Evolutionary conservation across 148 eudicot genomes (phyloP), one percentile per base, ranked within the genome.

Genomic region (Silene latifolia): DNA sequence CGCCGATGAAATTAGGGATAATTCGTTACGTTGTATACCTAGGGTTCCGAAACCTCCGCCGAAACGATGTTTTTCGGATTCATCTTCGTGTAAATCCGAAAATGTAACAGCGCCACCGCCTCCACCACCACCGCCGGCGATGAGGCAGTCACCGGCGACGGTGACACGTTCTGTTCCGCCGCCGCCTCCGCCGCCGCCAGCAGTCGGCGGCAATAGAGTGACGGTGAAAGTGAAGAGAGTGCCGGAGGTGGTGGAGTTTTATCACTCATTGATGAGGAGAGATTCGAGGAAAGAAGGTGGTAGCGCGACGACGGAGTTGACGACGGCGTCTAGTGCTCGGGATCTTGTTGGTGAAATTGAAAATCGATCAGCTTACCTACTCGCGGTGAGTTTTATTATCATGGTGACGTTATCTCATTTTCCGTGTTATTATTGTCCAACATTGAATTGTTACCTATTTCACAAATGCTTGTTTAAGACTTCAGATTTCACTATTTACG

Each of bases 201-300:
- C 29, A 27, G n/a, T 3, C 29, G 29, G 29, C 74, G 46, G 85
- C 67, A 92, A 75, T 70, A 18, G 79, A 0, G 71, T 76, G 48
- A 78, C 89, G 39, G 70, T 88, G 76, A 92, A 92, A 80, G 99
- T 95, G 73, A 92, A 86, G 79, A 81, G 97, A 82, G 89, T 89
- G 63, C 98, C 98, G 66, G 98, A 94, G 78, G 98, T 94, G 72
- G 98, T 89, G 67, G 98, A 93, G 79, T 89, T 93, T 67, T 93
- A 93, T 77, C 98, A 93, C 78, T 90, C 98, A 29, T 71, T 93
- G 0, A 93, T 94, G 98, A 74, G 96, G 77, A 79, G 98, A 46
- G 97, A 94, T 47, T 82, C 92, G 0, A 85, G 98, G 74, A 77
- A 92, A 69, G 98, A 91, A 2, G 39, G 89, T 67, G 87, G 90